Base-by-base conservation (phyloP, 2,329 filamentous ascomycete genomes). In the Penicillium sp. region DNA sequence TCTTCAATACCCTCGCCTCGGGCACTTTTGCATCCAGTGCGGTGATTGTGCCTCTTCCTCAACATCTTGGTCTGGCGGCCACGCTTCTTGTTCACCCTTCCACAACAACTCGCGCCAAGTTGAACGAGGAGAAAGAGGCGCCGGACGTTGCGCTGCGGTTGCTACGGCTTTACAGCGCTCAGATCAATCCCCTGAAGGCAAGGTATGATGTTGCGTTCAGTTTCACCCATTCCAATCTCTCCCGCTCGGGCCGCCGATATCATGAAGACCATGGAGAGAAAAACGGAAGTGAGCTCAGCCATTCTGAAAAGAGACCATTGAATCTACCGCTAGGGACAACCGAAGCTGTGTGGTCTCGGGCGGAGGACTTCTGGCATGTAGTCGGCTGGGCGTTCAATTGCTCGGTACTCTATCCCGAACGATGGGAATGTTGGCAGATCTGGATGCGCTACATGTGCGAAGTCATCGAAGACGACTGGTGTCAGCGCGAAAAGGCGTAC, bases 361-460 rank as follows among this genome's bases (percentile, higher is more conserved):
- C 85, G 1, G 83, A 87, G 51, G 88, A 95, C 63, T 94, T 97
- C 60, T 98, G 93, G 89, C 80, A 83, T 37, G 80, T 88, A 0
- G 78, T 93, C 0, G 93, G 91, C 3, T 97, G 93, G 93, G 86
- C 88, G 0, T 90, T 97, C 66, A 93, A 91, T 64, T 97, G 91
- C 71, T 90, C 88, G 44, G 78, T 86, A 1, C 67, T 79, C 29
- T 76, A 91, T 57, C 82, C 82, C 1, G 76, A 79, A 36, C 79
- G 91, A 18, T 97, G 93, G 91, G 78, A 76, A 43, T 79, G 83
- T 61, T 97, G 90, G 90, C 82, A 78, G 57, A 69, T 81, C 6
- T 95, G 89, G 86, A 73, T 97, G 11, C 79, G 84, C 32, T 83
- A 86, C 52, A 85, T 95, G 65, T 67, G 73, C 44, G 66, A 72